These are phyloP conservation scores for Linnemannia zychae DNA, from an alignment of 192 early-diverging fungal species.

Conservation along the genomic window DNA sequence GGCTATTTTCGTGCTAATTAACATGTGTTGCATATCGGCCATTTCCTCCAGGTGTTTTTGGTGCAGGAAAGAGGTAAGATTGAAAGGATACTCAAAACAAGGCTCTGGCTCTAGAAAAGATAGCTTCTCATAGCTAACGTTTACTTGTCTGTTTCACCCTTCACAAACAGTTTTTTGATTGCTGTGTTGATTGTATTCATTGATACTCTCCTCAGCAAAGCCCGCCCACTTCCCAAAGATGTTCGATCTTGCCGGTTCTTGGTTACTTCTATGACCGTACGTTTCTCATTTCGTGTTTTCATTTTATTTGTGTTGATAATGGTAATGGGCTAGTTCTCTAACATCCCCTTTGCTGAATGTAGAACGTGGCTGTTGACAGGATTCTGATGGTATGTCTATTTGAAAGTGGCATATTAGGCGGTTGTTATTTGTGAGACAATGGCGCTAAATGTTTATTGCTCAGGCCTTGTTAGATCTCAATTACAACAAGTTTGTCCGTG, in stretches of 20 bases:
- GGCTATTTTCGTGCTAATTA: background rate
- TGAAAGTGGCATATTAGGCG: background rate
- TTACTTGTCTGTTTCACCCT: no score
- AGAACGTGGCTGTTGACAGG: slow-evolving; percentile 84
- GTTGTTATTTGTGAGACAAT: background rate
- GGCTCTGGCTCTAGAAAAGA: no score
- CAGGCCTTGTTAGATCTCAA: slow-evolving; percentile 71
- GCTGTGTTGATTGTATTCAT: slow-evolving; percentile 73
- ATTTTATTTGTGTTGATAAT: background rate
- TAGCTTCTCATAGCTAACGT: no score
- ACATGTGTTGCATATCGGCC: background rate
- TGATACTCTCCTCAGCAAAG: slow-evolving; percentile 64
- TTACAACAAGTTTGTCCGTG: slow-evolving; percentile 75
- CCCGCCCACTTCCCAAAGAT: slow-evolving; percentile 17
- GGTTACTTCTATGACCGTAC: slow-evolving; percentile 77
- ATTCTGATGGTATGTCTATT: slow-evolving; percentile 63
- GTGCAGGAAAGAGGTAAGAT: slow-evolving; percentile 78
- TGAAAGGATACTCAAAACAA: background rate
- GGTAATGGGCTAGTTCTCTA: background rate
- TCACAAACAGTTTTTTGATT: slow-evolving; percentile 64
- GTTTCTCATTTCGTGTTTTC: background rate
- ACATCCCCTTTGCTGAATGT: background rate
- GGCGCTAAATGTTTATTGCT: background rate
- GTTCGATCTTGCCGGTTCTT: slow-evolving; percentile 65
- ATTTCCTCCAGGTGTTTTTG: slow-evolving; percentile 67